Conservation (phyloP, 2,329 filamentous ascomycete species). For the Colletotrichum musae region DNA sequence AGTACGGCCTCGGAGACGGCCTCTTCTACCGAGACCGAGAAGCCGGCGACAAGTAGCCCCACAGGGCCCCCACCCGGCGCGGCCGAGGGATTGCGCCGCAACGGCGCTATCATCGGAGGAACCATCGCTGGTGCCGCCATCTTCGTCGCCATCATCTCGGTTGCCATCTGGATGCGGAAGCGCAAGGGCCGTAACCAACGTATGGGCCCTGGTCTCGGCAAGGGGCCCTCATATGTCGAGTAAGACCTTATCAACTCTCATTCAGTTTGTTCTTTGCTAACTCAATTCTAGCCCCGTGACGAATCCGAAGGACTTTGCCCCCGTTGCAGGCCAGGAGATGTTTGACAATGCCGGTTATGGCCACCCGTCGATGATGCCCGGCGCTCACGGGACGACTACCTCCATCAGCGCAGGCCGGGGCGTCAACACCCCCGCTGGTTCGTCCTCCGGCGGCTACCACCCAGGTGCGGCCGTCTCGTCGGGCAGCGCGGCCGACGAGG, state of each 20-base stretch:
- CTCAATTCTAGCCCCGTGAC: constrained; percentile 48
- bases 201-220: constrained; percentile 56
- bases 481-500: constrained; percentile 48
- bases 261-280: constrained; percentile 40
- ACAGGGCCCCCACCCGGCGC: constrained; percentile 45
- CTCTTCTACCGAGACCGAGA: constrained; percentile 38
- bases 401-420: constrained; percentile 37
- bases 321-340: constrained; percentile 37
- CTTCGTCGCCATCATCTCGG: constrained; percentile 57
- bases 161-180: constrained; percentile 61
- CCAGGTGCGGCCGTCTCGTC: constrained; percentile 41
- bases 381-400: constrained; percentile 38
- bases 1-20: constrained; percentile 34
- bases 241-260: constrained; percentile 44
- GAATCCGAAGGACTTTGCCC: constrained; percentile 48
- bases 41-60: constrained; percentile 32
- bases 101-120: constrained; percentile 68
- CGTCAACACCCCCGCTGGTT: constrained; percentile 5
- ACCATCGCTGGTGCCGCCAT: constrained; percentile 66
- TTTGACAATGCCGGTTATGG: constrained; percentile 39
- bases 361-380: constrained; percentile 40
- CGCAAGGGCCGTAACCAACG: constrained; percentile 59
- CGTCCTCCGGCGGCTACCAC: constrained; percentile 25
- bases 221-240: constrained; percentile 59
- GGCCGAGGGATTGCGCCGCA: constrained; percentile 46